These are phyloP conservation scores for Mercurialis annua DNA, from an alignment of 345 rosid species.

Conservation along the genomic window DNA sequence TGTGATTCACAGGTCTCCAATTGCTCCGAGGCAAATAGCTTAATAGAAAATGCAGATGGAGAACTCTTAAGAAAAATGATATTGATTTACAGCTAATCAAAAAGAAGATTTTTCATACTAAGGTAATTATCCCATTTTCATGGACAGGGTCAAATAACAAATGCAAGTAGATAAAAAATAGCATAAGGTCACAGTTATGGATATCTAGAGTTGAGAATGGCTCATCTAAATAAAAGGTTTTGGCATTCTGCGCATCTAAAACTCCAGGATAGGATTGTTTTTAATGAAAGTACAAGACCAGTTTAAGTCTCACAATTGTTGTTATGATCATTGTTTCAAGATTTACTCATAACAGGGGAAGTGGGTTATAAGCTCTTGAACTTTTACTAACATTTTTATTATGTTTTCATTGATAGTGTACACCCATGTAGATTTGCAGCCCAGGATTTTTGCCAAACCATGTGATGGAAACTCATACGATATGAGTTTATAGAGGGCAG, in stretches of 20 bases:
- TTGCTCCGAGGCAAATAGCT: too few species aligned
- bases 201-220: not conserved
- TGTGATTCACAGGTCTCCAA: too few species aligned
- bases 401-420: not conserved
- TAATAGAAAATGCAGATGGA: not conserved
- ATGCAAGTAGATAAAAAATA: not conserved
- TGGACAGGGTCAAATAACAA: not conserved
- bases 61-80: not conserved
- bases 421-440: not conserved
- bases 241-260: not conserved
- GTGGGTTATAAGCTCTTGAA: not conserved
- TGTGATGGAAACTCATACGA: not conserved
- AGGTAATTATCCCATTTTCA: not conserved
- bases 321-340: too few species aligned
- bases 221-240: not conserved
- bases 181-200: not conserved
- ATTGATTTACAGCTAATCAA: not conserved
- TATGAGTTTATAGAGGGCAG: not conserved
- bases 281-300: not conserved
- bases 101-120: not conserved
- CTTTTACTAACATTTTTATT: not conserved
- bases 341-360: not conserved
- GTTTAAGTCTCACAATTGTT: not conserved
- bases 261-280: not conserved
- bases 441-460: not conserved